phyloP scores from a whole-genome alignment of 495 filamentous ascomycete species.

The Annulohypoxylon stygium region DNA sequence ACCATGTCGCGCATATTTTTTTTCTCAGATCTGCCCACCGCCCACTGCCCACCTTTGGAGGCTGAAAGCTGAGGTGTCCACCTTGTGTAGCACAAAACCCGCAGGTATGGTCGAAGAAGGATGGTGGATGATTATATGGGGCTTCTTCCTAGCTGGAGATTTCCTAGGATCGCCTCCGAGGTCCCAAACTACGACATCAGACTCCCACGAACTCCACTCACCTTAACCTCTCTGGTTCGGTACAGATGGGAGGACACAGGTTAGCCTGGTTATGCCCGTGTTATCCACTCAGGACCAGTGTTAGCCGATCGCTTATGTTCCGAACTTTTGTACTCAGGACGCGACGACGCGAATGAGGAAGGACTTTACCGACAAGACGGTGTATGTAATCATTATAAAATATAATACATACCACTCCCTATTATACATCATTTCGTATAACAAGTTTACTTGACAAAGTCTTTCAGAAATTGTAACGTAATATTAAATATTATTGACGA shows the following conservation, averaged over 20 bases:
- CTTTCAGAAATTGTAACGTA: constrained; percentile 17
- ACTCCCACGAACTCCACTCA: constrained; percentile 45
- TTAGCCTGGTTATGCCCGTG: constrained; percentile 18
- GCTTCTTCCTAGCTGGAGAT: constrained; percentile 27
- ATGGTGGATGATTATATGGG: constrained; percentile 44
- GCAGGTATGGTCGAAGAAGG: constrained; percentile 44
- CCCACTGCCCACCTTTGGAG: constrained; percentile 47
- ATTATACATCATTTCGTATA: constrained; percentile 10
- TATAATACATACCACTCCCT: not conserved
- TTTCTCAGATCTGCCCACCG: constrained; percentile 47
- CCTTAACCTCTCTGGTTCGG: constrained; percentile 29
- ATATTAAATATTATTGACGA: constrained; percentile 22
- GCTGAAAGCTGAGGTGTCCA: constrained; percentile 51
- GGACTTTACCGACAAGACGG: not conserved
- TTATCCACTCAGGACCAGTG: constrained; percentile 40
- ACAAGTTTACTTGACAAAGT: constrained; percentile 1
- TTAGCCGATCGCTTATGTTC: constrained; percentile 43
- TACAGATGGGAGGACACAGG: constrained; percentile 25
- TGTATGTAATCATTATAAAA: not conserved
- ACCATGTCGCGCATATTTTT: constrained; percentile 46
- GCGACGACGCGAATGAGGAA: constrained; percentile 30
- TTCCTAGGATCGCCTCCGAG: constrained; percentile 43
- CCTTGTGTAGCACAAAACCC: constrained; percentile 51
- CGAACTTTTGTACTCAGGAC: constrained; percentile 28
- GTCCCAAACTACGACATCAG: constrained; percentile 45